Evolutionary conservation across 2,329 filamentous ascomycete genomes (phyloP).

Genomic region (Pezicula carpinea): DNA sequence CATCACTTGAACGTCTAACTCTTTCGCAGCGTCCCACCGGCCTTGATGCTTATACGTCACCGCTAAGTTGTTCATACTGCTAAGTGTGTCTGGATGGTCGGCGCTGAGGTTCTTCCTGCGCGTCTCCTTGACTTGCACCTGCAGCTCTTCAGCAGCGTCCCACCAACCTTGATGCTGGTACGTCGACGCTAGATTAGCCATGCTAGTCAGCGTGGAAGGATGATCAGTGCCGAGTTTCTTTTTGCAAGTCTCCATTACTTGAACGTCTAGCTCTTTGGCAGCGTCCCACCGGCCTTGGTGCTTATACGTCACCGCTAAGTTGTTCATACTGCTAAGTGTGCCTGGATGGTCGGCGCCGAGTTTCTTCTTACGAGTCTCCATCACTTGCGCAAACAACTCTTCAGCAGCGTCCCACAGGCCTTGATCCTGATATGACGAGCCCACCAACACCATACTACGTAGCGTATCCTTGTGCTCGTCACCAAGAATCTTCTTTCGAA

Average conservation of each 20-base stretch:
- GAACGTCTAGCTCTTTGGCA: constrained; percentile 1
- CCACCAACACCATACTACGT: background rate
- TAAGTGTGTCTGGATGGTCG: constrained; percentile 6
- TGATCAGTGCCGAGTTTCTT: constrained; percentile 6
- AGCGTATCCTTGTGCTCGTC: constrained; percentile 6
- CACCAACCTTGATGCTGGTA: constrained; percentile 1
- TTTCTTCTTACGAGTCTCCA: constrained; percentile 11
- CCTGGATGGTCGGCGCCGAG: constrained; percentile 6
- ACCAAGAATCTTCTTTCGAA: constrained; percentile 8
- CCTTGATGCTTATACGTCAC: constrained; percentile 5
- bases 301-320: constrained; percentile 8
- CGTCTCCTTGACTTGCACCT: constrained; percentile 10
- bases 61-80: constrained; percentile 7
- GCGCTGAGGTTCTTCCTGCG: constrained; percentile 6
- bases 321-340: constrained; percentile 2
- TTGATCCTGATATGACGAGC: background rate
- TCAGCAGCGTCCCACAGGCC: constrained; percentile 4
- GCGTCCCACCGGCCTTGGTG: constrained; percentile 1
- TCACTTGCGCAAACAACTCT: constrained; percentile 2
- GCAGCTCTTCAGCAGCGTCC: constrained; percentile 1
- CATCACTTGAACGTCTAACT: constrained; percentile 6
- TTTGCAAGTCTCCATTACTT: constrained; percentile 12
- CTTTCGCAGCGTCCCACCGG: background rate
- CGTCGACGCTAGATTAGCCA: constrained; percentile 4
- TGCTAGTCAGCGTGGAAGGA: constrained; percentile 3